Percentiles rank a stretch among this genome's conserved stretches.
Conservation (phyloP, 78 protist genomes). For the Neovahlkampfia damariscottae region DNA sequence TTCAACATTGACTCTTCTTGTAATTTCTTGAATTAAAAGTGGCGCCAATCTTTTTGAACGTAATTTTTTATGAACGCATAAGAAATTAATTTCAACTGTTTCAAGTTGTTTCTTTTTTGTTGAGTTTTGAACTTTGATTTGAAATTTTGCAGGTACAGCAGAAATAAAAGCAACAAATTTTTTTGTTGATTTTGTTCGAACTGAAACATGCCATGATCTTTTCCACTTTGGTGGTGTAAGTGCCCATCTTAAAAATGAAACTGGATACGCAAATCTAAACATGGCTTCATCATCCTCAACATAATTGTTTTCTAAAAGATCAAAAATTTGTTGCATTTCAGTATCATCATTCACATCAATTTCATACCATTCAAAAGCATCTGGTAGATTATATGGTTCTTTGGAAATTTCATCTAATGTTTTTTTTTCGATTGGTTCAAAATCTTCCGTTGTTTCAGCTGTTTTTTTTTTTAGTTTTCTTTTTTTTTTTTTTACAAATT, state of each 20-base stretch:
- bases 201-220: conserved; percentile 79
- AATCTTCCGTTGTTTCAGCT: too few relatives aligned
- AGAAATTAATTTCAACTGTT: conserved; percentile 91
- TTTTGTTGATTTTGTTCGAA: conserved; percentile 42
- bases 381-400: conserved; percentile 79
- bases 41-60: conserved; percentile 90
- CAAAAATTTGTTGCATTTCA: conserved; percentile 65
- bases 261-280: conserved; percentile 96
- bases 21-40: conserved; percentile 91
- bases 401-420: conserved; percentile 45
- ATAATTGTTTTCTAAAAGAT: conserved; percentile 73
- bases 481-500: not conserved
- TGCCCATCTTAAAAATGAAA: conserved; percentile 89
- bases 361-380: conserved; percentile 65
- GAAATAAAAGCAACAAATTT: conserved; percentile 87
- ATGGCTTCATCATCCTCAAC: conserved; percentile 95
- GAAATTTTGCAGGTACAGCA: conserved; percentile 77
- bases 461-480: too few relatives aligned
- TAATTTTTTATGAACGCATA: conserved; percentile 91
- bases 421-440: conserved; percentile 62
- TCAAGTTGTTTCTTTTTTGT: not conserved
- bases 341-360: conserved; percentile 39
- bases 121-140: too few relatives aligned
- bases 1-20: conserved; percentile 79
- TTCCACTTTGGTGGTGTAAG: conserved; percentile 78